Base-by-base conservation (phyloP, 331 rosid species). In the Acacia pycnantha region DNA sequence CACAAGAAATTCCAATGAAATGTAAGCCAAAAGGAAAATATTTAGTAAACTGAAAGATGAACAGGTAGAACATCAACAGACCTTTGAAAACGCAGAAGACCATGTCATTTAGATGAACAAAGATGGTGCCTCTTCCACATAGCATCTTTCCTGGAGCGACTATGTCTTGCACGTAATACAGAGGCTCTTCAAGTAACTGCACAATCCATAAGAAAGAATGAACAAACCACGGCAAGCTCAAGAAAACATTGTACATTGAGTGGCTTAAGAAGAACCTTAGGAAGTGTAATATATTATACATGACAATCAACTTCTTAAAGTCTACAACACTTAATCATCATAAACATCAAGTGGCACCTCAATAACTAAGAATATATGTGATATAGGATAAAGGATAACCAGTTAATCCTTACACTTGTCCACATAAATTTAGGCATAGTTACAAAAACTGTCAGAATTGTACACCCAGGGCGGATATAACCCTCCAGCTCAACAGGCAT, bases 401-500 rank as follows among this genome's bases (percentile, higher is more conserved):
- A 76, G 58, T 76, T 50, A 73, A 64, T 61, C 54, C 87, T 85
- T 88, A 96, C 99, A 89, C 91, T 94, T 79, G 72, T 86, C 99
- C 99, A 96, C 98, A 92, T 96, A 79, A 88, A 84, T 33, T 82
- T 90, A 48, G 99, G 98, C 99, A 96, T 94, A 62, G 97, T 88
- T 73, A 96, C 85, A 86, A 93, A 96, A 71, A 81, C 78, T 68
- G 99, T 96, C 92, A 96, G 73, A 80, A 96, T 96, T 13, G 85
- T 92, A 82, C 99, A 96, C 33, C 99, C 99, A 19, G 99, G 98
- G 35, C 99, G 97, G 48, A 96, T 94, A 87, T 94, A 96, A 27
- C 99, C 99, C 90, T 96, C 99, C 88, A 96, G 87, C 90, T 96
- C 99, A 67, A 96, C 82, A 27, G 99, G 99, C 99, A 96, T 96